Evolutionary conservation across 148 eudicot species (phyloP).

Genomic region (Fagopyrum esculentum): DNA sequence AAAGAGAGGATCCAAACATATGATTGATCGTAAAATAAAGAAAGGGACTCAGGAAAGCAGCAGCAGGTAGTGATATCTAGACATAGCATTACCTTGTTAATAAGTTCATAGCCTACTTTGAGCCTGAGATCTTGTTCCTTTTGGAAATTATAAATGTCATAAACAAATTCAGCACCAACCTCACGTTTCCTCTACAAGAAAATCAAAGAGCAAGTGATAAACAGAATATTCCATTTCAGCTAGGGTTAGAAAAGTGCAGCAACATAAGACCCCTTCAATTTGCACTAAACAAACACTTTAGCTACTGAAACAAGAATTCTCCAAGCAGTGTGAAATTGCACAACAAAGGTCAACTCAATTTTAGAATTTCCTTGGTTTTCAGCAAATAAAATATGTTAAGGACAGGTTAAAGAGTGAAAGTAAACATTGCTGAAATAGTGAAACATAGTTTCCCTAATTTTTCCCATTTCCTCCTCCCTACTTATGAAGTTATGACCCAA

Average conservation of each 20-base stretch:
- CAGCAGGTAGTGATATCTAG: neutral
- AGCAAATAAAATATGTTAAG: neutral
- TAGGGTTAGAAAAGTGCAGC: neutral
- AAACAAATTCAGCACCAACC: slow-evolving; percentile 75
- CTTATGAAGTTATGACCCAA: neutral
- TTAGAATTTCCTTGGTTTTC: neutral
- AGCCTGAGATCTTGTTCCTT: slow-evolving; percentile 80
- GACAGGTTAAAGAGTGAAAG: neutral
- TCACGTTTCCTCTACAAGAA: slow-evolving; percentile 38
- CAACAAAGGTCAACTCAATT: neutral
- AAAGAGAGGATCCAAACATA: neutral
- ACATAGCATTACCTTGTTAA: slow-evolving; percentile 51
- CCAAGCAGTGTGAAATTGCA: neutral
- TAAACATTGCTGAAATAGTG: neutral
- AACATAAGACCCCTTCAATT: neutral
- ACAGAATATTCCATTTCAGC: neutral
- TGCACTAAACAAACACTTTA: neutral
- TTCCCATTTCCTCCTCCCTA: neutral
- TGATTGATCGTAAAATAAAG: neutral
- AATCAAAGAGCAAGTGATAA: slow-evolving; percentile 14
- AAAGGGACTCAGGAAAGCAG: neutral
- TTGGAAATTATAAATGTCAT: slow-evolving; percentile 60
- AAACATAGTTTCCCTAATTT: neutral
- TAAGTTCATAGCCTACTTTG: slow-evolving; percentile 73
- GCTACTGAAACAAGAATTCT: neutral